Evolutionary conservation across 495 filamentous ascomycete genomes (phyloP).

Genomic region (Neurospora africana): DNA sequence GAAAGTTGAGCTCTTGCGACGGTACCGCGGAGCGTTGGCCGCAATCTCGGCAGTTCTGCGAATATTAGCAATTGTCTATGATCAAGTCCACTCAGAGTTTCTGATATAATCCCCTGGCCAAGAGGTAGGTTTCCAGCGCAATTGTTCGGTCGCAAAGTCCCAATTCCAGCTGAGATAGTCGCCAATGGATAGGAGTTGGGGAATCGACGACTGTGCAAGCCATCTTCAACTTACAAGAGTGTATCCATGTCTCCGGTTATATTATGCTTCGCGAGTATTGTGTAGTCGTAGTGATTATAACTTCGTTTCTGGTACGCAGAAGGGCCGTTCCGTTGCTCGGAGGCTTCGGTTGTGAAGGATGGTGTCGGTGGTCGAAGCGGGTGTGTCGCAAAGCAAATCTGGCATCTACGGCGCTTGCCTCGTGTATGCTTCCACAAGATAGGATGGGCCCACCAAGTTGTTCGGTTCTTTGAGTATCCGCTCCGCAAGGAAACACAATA

Average conservation of each 20-base stretch:
- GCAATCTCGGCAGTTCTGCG: conserved; percentile 72
- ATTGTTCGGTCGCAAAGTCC: not conserved
- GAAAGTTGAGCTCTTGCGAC: conserved; percentile 86
- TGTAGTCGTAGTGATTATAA: not conserved
- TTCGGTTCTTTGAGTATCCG: not conserved
- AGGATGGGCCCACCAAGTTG: not conserved
- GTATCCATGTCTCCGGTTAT: conserved; percentile 54
- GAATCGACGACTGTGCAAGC: not conserved
- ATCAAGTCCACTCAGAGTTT: not conserved
- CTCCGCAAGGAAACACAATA: not conserved
- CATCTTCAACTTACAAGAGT: conserved; percentile 51
- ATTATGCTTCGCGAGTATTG: not conserved
- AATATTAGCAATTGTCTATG: conserved; percentile 10
- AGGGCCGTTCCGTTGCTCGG: not conserved
- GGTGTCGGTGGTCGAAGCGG: not conserved
- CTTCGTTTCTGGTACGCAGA: not conserved
- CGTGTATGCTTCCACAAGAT: not conserved
- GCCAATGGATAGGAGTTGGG: not conserved
- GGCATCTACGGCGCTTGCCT: not conserved
- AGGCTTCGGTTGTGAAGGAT: not conserved
- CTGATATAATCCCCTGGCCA: conserved; percentile 2
- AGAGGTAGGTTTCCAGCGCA: not conserved
- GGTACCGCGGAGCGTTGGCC: conserved; percentile 68
- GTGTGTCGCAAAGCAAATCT: not conserved
- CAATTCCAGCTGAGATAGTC: not conserved